phyloP scores from a whole-genome alignment of 2,329 filamentous ascomycete genomes.

The Hymenoscyphus repandus region DNA sequence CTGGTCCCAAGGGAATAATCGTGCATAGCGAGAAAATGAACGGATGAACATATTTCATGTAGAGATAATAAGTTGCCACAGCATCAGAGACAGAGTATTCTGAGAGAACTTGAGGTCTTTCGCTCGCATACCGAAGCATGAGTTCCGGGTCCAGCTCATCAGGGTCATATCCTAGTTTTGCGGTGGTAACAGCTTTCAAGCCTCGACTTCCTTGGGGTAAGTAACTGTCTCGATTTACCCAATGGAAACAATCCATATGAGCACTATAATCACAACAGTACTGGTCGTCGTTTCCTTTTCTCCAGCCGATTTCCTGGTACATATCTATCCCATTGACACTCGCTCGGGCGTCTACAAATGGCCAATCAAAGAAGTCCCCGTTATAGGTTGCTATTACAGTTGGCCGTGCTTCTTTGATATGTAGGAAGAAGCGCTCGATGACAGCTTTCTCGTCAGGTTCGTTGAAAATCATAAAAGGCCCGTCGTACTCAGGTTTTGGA shows the following conservation, averaged over 20 bases:
- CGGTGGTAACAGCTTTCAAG: constrained; percentile 94
- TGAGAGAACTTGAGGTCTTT: constrained; percentile 87
- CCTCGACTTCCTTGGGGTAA: constrained; percentile 95
- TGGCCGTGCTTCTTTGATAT: constrained; percentile 89
- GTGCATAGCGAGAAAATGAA: constrained; percentile 99
- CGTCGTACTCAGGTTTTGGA: constrained; percentile 90
- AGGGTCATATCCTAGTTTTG: constrained; percentile 96
- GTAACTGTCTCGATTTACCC: constrained; percentile 98
- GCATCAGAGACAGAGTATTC: constrained; percentile 99
- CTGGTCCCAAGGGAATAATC: constrained; percentile 86
- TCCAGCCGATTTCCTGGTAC: constrained; percentile 98
- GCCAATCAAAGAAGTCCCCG: constrained; percentile 99
- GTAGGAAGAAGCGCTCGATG: constrained; percentile 88
- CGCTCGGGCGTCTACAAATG: constrained; percentile 89
- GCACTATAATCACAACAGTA: constrained; percentile 95
- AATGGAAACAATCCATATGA: constrained; percentile 98
- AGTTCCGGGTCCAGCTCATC: constrained; percentile 96
- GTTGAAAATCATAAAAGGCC: constrained; percentile 97
- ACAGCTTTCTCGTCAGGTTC: constrained; percentile 87
- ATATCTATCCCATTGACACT: constrained; percentile 96
- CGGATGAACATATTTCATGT: constrained; percentile 99
- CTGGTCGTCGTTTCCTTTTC: constrained; percentile 90
- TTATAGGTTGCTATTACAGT: constrained; percentile 99
- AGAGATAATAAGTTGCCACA: constrained; percentile 96
- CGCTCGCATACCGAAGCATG: constrained; percentile 88